Conservation (phyloP, 177 flowering plant genomes). For the Tripterygium wilfordii region DNA sequence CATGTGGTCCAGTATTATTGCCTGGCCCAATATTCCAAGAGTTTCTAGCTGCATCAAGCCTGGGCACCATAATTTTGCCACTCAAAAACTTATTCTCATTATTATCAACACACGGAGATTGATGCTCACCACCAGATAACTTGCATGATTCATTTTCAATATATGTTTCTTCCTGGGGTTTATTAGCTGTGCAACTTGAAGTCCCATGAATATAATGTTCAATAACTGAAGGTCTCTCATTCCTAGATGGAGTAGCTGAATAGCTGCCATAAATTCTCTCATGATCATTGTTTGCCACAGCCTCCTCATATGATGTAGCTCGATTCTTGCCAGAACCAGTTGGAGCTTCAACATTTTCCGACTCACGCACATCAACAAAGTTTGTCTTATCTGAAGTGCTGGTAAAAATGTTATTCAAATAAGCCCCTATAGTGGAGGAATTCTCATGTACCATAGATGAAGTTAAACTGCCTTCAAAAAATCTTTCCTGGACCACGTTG, state of each 20-base stretch:
- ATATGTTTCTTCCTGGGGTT: constrained; percentile 1
- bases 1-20: background rate
- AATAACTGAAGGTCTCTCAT: background rate
- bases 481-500: constrained; percentile 4
- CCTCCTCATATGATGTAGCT: constrained; percentile 1
- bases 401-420: constrained; percentile 1
- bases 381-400: constrained; percentile 5
- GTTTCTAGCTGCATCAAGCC: constrained; percentile 2
- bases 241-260: background rate
- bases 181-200: background rate
- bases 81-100: background rate
- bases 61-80: background rate
- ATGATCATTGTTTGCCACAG: constrained; percentile 4
- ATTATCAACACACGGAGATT: background rate
- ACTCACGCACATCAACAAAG: background rate
- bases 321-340: constrained; percentile 1
- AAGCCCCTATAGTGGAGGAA: background rate
- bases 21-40: constrained; percentile 3
- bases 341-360: constrained; percentile 4
- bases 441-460: constrained; percentile 11
- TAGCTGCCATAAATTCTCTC: constrained; percentile 5
- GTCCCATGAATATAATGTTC: background rate
- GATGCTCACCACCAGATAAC: constrained; percentile 1
- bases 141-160: background rate
- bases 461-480: constrained; percentile 9